Evolutionary conservation across 164 flowering plant genomes (phyloP).

Genomic region (Cinnamomum micranthum): DNA sequence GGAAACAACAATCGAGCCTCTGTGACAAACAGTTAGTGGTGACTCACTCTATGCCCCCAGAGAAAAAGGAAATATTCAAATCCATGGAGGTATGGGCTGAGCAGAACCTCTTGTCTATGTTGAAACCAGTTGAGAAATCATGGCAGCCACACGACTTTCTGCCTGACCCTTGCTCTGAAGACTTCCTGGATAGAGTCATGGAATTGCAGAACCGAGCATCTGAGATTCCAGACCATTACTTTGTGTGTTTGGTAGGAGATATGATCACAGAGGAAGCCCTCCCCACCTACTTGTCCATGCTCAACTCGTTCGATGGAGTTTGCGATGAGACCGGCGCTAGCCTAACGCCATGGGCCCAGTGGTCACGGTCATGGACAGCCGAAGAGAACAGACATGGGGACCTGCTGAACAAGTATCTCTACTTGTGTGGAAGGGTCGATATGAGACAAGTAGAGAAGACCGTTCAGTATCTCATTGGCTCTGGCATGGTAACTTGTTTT

Average conservation of each 20-base stretch:
- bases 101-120: slow-evolving; percentile 30
- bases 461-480: slow-evolving; percentile 44
- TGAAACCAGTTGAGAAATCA: slow-evolving; percentile 50
- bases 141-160: slow-evolving; percentile 56
- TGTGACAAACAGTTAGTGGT: too few relatives aligned
- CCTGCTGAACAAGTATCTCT: slow-evolving; percentile 47
- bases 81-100: slow-evolving; percentile 33
- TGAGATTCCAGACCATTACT: slow-evolving; percentile 1
- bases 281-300: slow-evolving; percentile 51
- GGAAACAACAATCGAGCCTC: too few relatives aligned
- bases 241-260: slow-evolving; percentile 9
- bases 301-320: slow-evolving; percentile 46
- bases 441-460: slow-evolving; percentile 53
- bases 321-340: slow-evolving; percentile 53
- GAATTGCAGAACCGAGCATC: slow-evolving; percentile 13
- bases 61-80: slow-evolving; percentile 31
- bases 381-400: slow-evolving; percentile 20
- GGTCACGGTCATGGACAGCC: slow-evolving; percentile 58
- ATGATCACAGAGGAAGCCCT: slow-evolving; percentile 47
- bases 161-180: slow-evolving; percentile 43
- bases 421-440: slow-evolving; percentile 48
- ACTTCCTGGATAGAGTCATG: slow-evolving; percentile 36
- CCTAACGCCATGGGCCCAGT: slow-evolving; percentile 45
- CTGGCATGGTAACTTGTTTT: slow-evolving; percentile 39
- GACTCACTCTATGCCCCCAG: slow-evolving; percentile 19